These are phyloP conservation scores for Venturia oleaginea DNA, from an alignment of 2,329 filamentous ascomycete species.

Conservation along the genomic window DNA sequence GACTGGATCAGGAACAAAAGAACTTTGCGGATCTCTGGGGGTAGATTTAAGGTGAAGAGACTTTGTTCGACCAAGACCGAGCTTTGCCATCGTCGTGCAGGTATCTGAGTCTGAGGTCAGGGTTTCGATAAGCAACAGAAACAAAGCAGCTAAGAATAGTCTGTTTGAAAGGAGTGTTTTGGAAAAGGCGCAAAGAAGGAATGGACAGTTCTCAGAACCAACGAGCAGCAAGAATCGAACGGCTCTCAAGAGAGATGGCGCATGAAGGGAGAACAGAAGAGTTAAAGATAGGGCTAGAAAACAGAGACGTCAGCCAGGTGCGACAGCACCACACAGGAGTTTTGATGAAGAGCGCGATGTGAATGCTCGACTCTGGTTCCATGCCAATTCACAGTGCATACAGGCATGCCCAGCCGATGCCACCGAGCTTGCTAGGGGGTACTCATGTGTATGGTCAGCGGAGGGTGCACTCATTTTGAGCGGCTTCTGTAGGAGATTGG, in stretches of 20 bases:
- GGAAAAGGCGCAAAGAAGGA: slow-evolving; percentile 22
- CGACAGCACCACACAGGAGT: neutral
- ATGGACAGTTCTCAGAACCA: slow-evolving; percentile 28
- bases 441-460: neutral
- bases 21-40: neutral
- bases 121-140: neutral
- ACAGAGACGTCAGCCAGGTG: neutral
- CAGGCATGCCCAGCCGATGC: neutral
- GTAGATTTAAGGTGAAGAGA: slow-evolving; percentile 3
- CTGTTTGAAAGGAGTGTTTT: slow-evolving; percentile 1
- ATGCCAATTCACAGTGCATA: neutral
- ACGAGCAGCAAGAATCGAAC: neutral
- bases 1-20: neutral
- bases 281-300: neutral
- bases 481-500: neutral
- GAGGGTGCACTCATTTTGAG: neutral
- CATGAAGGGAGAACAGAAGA: neutral
- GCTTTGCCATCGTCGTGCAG: slow-evolving; percentile 13
- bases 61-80: slow-evolving; percentile 10
- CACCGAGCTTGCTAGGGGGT: neutral
- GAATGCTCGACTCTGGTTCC: neutral
- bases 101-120: neutral
- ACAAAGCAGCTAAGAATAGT: neutral
- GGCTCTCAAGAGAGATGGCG: neutral
- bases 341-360: neutral